These are phyloP conservation scores for Leccinum pachyderme DNA, from an alignment of 1,284 basidiomycete species.

Conservation along the genomic window DNA sequence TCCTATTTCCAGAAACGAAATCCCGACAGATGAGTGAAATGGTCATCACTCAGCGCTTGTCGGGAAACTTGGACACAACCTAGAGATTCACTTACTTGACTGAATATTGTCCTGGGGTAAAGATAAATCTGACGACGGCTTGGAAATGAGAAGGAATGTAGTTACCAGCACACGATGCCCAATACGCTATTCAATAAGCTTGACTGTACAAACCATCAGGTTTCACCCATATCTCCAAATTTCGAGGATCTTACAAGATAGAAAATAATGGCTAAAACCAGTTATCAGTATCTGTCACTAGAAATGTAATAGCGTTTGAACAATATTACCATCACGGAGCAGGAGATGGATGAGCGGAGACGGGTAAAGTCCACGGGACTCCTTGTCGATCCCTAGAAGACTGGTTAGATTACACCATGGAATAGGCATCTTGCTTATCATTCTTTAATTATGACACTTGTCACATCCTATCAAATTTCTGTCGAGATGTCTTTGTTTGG, in stretches of 20 bases:
- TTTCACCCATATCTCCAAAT: not conserved
- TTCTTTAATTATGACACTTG: too few species aligned
- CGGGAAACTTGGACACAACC: not conserved
- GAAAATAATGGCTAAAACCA: conserved; percentile 8
- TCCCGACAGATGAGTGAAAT: not conserved
- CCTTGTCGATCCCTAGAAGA: conserved; percentile 4
- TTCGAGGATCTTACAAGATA: conserved; percentile 6
- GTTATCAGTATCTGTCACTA: not conserved
- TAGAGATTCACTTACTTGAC: not conserved
- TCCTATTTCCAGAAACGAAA: conserved; percentile 4
- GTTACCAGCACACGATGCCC: conserved; percentile 15
- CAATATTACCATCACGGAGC: conserved; percentile 11
- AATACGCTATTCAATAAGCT: conserved; percentile 9
- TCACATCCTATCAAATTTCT: too few species aligned
- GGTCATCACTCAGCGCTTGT: not conserved
- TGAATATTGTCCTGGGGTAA: conserved; percentile 3
- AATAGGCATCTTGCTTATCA: too few species aligned
- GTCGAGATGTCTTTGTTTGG: too few species aligned
- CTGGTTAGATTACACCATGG: too few species aligned
- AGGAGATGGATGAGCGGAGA: conserved; percentile 10
- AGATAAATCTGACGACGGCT: not conserved
- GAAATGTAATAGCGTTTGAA: not conserved
- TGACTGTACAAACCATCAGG: conserved; percentile 1
- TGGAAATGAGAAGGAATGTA: not conserved
- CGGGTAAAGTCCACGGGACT: not conserved